These are phyloP conservation scores for Pythium brassicae DNA, from an alignment of 352 stramenopile species.

Conservation along the genomic window DNA sequence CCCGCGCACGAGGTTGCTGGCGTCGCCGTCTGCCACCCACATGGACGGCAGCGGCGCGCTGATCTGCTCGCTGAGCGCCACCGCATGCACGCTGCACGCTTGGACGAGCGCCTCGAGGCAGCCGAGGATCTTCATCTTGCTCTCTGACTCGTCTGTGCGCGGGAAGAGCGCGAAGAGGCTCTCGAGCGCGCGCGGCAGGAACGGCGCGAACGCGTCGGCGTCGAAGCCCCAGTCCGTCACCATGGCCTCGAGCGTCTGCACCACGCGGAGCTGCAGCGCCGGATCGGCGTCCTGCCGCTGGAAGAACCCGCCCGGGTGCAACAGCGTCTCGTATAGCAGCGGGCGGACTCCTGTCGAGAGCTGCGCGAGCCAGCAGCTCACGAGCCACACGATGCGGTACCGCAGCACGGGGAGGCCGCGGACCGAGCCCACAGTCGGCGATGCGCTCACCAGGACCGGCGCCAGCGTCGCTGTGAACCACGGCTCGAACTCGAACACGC, in stretches of 20 bases:
- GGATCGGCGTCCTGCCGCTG: slow-evolving; percentile 30
- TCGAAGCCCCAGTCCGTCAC: slow-evolving; percentile 82
- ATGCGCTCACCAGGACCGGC: slow-evolving; percentile 45
- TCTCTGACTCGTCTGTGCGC: slow-evolving; percentile 56
- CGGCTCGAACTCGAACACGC: slow-evolving; percentile 85
- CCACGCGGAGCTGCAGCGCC: slow-evolving; percentile 62
- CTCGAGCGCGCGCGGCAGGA: slow-evolving; percentile 50
- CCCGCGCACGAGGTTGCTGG: slow-evolving; percentile 73
- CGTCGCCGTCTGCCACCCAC: slow-evolving; percentile 66
- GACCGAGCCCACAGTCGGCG: slow-evolving; percentile 28
- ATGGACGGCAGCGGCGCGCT: slow-evolving; percentile 62
- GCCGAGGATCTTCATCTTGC: slow-evolving; percentile 72
- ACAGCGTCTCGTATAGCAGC: slow-evolving; percentile 74
- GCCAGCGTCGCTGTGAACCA: slow-evolving; percentile 78
- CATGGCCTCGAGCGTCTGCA: slow-evolving; percentile 80
- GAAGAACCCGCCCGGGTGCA: slow-evolving; percentile 40
- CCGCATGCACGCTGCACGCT: slow-evolving; percentile 45
- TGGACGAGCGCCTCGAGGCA: slow-evolving; percentile 74
- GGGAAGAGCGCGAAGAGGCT: slow-evolving; percentile 71
- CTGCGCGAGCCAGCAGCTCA: slow-evolving; percentile 85
- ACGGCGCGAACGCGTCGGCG: slow-evolving; percentile 59
- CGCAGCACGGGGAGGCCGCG: slow-evolving; percentile 59
- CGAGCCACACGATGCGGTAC: slow-evolving; percentile 80
- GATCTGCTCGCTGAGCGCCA: slow-evolving; percentile 56
- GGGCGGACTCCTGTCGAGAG: slow-evolving; percentile 57